Evolutionary conservation across 176 grass and related monocot species (phyloP), one percentile per base, ranked within the genome.

Genomic region (Guadua angustifolia): DNA sequence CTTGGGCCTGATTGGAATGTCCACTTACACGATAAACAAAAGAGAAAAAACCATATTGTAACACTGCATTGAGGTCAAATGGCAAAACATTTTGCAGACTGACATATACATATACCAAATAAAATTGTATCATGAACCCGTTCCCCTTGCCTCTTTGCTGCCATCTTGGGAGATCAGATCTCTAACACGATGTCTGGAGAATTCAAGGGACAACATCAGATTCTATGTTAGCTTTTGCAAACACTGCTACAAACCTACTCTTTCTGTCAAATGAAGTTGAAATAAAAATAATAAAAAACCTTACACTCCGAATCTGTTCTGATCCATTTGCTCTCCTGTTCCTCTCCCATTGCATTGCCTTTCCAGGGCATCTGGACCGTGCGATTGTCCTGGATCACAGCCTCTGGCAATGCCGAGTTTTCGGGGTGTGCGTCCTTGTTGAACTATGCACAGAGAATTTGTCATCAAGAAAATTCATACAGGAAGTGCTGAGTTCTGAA

Each of bases 291-390:
- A n/a, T n/a, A 49, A 14, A 49, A 49, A 13, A 49, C 13, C 94
- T 90, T 92, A 94, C 92, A 94, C 22, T 94, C 86, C 66, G 94
- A 97, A 94, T 97, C 95, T 49, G 95, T 94, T 86, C 59, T 93
- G 81, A 97, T 92, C 92, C 95, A 97, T 62, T 86, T 94, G 29
- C 82, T 76, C 10, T 33, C 22, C 45, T 93, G 80, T n/a, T 70
- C 59, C 2, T 73, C 71, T 14, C 47, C 66, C 17, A 39, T n/a
- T 5, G 49, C 64, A 2, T 46, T 43, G 3, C 50, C 40, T 73
- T 88, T 65, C 36, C 29, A 17, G n/a, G 17, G 66, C 56, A 40
- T 84, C 66, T 82, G 73, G 12, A 33, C 39, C 3, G 70, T 75
- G 66, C 56, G 71, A 59, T 86, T 44, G 71, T 74, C 50, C 26